Base-by-base conservation (phyloP, 148 eudicot species). In the Fagopyrum homotropicum region DNA sequence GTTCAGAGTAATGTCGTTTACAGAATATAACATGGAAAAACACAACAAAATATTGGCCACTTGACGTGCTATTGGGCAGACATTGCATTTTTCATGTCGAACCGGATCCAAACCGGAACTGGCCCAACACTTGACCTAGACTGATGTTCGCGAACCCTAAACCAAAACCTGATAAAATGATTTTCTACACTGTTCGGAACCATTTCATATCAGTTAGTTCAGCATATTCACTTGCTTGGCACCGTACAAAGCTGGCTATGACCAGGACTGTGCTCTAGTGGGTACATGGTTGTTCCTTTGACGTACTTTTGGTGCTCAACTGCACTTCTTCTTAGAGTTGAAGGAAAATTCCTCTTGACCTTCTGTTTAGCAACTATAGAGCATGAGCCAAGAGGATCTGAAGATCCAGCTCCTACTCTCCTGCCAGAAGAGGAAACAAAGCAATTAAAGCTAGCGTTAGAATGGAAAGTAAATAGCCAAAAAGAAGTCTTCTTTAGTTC, bases 391-490 rank as follows among this genome's bases (percentile, higher is more conserved):
- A 90, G 84, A 5, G 89, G 96, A 81, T 90, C 82, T 9, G 76
- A 22, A 30, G 93, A 86, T 76, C 97, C 96, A 75, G 97, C 97
- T 84, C 97, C 97, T 68, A 77, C 79, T 84, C 97, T 84, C 93
- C 98, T 94, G 83, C 60, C 49, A 75, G 50, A 30, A 10, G 54
- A 35, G 66, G 15, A 77, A 30, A 63, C 29, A 5, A 29, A 30
- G 45, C 45, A 6, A 63, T 29, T 30, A 6, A 29, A 51, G 8
- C 22, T 57, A 57, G 10, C 17, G n/a, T 17, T 15, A 22, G 59
- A 22, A 55, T 55, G 19, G 2, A 35, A 35, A 35, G 40, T 35
- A 35, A 35, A 35, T 35, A 35, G 40, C 40, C 40, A 35, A 35
- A 35, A 35, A 35, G 3, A 35, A 35, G 40, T 35, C 40, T 35